A percentile compares a stretch with the other conserved stretches of the same genome.
Evolutionary conservation across 2,329 filamentous ascomycete genomes (phyloP).

Genomic region (Ophiocordyceps robertsii): DNA sequence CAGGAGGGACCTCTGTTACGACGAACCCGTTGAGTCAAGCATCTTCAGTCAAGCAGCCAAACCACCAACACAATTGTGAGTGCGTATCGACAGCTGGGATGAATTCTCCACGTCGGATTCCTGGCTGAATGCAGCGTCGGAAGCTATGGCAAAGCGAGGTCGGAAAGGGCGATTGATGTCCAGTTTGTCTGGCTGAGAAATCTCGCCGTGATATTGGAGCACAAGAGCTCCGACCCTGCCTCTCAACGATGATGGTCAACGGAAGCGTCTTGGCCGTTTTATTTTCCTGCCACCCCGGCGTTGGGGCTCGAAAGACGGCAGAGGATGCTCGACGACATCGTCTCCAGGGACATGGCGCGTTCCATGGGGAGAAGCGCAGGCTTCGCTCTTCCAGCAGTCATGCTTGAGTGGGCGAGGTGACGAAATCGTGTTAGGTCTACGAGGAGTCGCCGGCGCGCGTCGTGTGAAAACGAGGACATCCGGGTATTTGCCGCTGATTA

Average conservation of each 20-base stretch:
- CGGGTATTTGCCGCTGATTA: no score
- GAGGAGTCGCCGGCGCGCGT: not conserved
- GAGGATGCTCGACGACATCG: slow-evolving; percentile 10
- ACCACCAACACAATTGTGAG: no score
- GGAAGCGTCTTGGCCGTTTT: slow-evolving; percentile 15
- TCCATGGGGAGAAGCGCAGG: slow-evolving; percentile 10
- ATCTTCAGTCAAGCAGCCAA: no score
- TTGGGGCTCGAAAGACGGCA: slow-evolving; percentile 33
- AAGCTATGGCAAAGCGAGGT: no score
- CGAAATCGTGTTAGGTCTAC: not conserved
- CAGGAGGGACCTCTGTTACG: no score
- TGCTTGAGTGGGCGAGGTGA: slow-evolving; percentile 7
- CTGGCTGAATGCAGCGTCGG: no score
- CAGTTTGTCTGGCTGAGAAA: no score
- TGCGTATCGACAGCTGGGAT: no score
- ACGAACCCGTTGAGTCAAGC: no score
- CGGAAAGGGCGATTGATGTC: no score
- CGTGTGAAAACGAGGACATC: no score
- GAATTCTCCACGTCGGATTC: no score
- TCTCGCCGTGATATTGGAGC: slow-evolving; percentile 3
- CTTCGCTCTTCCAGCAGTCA: slow-evolving; percentile 7
- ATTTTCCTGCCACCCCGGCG: slow-evolving; percentile 32
- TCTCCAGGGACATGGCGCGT: not conserved
- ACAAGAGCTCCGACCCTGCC: slow-evolving; percentile 7
- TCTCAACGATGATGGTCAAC: slow-evolving; percentile 9